Evolutionary conservation across 2,329 filamentous ascomycete species (phyloP).

Genomic region (Hypoxylon sp.): DNA sequence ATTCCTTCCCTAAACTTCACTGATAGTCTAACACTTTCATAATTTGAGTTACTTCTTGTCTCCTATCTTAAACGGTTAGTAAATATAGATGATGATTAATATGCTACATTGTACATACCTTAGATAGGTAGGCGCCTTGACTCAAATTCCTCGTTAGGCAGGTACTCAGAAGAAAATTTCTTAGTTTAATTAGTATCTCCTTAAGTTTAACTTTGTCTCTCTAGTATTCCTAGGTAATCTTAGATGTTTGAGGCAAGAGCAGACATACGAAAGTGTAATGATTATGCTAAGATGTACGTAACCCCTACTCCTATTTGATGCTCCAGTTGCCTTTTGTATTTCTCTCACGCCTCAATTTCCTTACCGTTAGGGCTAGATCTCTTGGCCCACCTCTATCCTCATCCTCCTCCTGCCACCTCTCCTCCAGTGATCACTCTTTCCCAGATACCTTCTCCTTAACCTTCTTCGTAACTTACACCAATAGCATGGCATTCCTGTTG

Average conservation of each 20-base stretch:
- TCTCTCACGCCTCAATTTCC: not conserved
- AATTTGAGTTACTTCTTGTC: too few relatives aligned
- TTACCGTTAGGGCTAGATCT: not conserved
- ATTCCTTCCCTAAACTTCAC: too few relatives aligned
- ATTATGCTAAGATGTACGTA: not conserved
- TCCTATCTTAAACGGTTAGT: too few relatives aligned
- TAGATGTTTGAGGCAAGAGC: not conserved
- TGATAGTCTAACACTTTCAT: too few relatives aligned
- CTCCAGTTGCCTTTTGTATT: not conserved
- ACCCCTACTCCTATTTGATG: not conserved
- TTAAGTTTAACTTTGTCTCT: not conserved
- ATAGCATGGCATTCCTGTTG: not conserved
- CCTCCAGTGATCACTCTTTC: not conserved
- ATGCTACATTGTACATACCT: too few relatives aligned
- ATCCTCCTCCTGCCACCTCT: not conserved
- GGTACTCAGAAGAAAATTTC: not conserved
- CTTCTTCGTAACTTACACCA: not conserved
- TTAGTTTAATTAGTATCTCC: not conserved
- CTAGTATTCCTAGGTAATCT: not conserved
- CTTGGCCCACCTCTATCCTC: not conserved
- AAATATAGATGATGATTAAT: too few relatives aligned
- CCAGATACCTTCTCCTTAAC: not conserved
- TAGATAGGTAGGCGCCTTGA: too few relatives aligned
- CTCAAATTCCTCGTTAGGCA: too few relatives aligned
- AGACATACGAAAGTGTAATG: not conserved